Conservation (phyloP, 139 green algal species). For the Tetratostichococcus sp. region DNA sequence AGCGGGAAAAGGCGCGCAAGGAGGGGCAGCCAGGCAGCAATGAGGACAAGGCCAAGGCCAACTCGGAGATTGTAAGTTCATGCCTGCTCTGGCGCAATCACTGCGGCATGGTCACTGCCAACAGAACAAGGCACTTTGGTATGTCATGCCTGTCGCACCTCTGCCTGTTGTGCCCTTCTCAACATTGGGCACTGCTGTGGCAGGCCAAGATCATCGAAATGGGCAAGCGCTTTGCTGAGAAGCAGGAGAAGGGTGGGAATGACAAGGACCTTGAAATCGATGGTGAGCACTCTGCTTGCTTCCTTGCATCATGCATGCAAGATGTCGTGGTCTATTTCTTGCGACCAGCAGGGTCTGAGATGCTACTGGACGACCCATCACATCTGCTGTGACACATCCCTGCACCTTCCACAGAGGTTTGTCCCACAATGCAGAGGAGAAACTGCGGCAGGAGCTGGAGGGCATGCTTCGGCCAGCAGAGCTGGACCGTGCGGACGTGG, state of each 20-base stretch:
- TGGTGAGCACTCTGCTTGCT: not conserved
- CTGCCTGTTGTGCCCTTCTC: not conserved
- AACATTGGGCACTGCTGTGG: too few species aligned
- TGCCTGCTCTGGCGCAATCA: too few species aligned
- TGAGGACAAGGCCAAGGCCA: not conserved
- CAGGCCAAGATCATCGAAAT: slow-evolving; percentile 37
- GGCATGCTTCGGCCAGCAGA: slow-evolving; percentile 24
- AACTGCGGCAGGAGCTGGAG: slow-evolving; percentile 67
- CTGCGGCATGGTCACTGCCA: too few species aligned
- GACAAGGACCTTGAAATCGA: too few species aligned
- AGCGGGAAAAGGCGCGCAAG: not conserved
- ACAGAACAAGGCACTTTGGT: too few species aligned
- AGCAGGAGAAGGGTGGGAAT: slow-evolving; percentile 13
- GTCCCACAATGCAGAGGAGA: slow-evolving; percentile 28
- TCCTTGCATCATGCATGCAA: not conserved
- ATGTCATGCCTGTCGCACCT: too few species aligned
- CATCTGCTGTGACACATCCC: too few species aligned
- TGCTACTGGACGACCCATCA: too few species aligned
- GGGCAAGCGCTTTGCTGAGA: slow-evolving; percentile 39
- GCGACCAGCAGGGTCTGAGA: too few species aligned
- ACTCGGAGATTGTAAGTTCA: not conserved
- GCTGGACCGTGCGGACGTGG: slow-evolving; percentile 33
- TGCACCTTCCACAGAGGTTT: too few species aligned
- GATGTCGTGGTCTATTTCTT: too few species aligned
- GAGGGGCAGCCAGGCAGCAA: too few species aligned